These are phyloP conservation scores for Tetrapisispora fleetii DNA, from an alignment of 805 yeast genomes.

Conservation along the genomic window DNA sequence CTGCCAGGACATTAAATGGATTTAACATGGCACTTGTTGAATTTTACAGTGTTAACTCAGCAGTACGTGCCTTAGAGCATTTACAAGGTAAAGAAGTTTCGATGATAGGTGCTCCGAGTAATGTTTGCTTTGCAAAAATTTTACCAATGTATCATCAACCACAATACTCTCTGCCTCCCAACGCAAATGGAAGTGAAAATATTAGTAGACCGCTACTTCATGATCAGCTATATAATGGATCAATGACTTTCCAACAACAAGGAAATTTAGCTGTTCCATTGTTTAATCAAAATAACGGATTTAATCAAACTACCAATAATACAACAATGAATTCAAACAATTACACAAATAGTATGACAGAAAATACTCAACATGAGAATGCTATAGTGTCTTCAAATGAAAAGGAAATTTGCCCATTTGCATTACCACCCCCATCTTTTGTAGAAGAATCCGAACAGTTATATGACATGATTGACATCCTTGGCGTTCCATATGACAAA, in stretches of 20 bases:
- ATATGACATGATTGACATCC: slow-evolving; percentile 15
- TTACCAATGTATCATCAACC: slow-evolving; percentile 30
- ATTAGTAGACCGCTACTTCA: slow-evolving; percentile 23
- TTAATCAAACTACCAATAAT: slow-evolving; percentile 4
- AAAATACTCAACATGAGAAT: neutral
- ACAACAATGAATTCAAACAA: slow-evolving; percentile 9
- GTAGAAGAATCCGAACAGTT: slow-evolving; percentile 10
- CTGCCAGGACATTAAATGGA: slow-evolving; percentile 50
- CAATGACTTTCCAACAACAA: slow-evolving; percentile 26
- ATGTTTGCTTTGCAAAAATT: slow-evolving; percentile 78
- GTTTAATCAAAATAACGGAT: slow-evolving; percentile 5
- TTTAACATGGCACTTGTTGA: slow-evolving; percentile 54
- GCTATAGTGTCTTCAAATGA: slow-evolving; percentile 10
- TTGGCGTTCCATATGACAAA: slow-evolving; percentile 17
- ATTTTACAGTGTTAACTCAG: slow-evolving; percentile 60
- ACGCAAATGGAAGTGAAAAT: slow-evolving; percentile 2
- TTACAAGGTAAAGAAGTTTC: slow-evolving; percentile 72
- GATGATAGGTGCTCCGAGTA: slow-evolving; percentile 64
- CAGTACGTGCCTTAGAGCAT: slow-evolving; percentile 67
- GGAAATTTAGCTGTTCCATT: slow-evolving; percentile 27
- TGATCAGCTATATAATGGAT: slow-evolving; percentile 27
- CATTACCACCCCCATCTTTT: slow-evolving; percentile 26
- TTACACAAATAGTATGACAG: slow-evolving; percentile 1
- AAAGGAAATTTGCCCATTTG: slow-evolving; percentile 29
- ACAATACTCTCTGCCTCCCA: neutral